Evolutionary conservation across 345 rosid genomes (phyloP).

Genomic region (Trapa bicornis): DNA sequence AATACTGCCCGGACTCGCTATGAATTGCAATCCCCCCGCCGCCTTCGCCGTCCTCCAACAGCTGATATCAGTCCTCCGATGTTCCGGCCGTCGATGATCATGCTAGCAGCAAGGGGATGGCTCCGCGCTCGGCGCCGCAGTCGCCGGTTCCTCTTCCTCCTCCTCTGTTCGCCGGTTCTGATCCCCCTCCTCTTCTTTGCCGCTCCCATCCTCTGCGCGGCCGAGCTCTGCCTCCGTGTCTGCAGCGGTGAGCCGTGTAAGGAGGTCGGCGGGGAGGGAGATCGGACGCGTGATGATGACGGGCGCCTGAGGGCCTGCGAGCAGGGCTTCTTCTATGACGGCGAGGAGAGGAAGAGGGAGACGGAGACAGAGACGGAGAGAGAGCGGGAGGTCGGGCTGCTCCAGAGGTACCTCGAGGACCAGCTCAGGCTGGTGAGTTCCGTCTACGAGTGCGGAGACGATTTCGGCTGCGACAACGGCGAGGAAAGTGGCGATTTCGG

Average conservation of each 20-base stretch:
- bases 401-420: slow-evolving; percentile 58
- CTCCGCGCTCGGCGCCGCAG: slow-evolving; percentile 35
- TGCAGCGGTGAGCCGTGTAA: slow-evolving; percentile 14
- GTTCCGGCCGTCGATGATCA: slow-evolving; percentile 15
- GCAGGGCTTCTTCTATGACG: slow-evolving; percentile 28
- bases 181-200: slow-evolving; percentile 41
- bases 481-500: too few relatives aligned
- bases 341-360: background rate
- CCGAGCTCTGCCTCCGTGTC: slow-evolving; percentile 32
- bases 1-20: background rate
- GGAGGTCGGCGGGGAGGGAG: slow-evolving; percentile 3
- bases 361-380: background rate
- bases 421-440: slow-evolving; percentile 43
- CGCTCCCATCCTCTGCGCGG: slow-evolving; percentile 38
- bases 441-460: slow-evolving; percentile 36
- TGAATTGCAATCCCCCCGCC: slow-evolving; percentile 3
- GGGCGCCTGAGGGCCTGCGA: slow-evolving; percentile 34
- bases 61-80: slow-evolving; percentile 2
- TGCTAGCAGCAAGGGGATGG: slow-evolving; percentile 30
- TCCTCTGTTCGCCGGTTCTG: slow-evolving; percentile 49
- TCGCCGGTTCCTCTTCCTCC: slow-evolving; percentile 30
- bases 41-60: background rate
- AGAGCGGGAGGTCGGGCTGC: slow-evolving; percentile 26
- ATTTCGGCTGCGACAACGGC: slow-evolving; percentile 3
- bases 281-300: slow-evolving; percentile 14